These are phyloP conservation scores for Pyrus hybrid DNA, from an alignment of 331 rosid genomes.

Conservation along the genomic window DNA sequence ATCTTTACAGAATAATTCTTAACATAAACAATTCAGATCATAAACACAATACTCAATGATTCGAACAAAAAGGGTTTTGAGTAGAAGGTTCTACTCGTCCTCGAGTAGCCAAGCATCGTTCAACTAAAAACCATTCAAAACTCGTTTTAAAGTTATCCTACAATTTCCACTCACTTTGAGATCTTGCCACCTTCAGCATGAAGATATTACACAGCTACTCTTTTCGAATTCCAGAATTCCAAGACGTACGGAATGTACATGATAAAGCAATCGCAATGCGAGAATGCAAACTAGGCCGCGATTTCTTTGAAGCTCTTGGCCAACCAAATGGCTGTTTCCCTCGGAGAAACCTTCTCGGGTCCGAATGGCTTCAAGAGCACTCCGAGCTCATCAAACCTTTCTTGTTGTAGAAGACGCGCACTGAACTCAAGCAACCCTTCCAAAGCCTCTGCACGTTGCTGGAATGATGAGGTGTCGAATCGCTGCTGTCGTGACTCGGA, in stretches of 20 bases:
- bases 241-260: neutral
- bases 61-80: too few relatives aligned
- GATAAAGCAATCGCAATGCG: neutral
- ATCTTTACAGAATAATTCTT: too few relatives aligned
- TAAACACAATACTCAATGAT: too few relatives aligned
- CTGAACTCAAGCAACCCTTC: constrained; percentile 44
- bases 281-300: neutral
- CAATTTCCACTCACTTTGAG: neutral
- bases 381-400: constrained; percentile 36
- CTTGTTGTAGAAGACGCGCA: constrained; percentile 32
- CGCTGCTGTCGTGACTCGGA: constrained; percentile 23
- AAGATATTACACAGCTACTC: constrained; percentile 1
- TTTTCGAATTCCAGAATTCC: neutral
- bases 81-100: too few relatives aligned
- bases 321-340: constrained; percentile 46
- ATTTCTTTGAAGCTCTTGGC: constrained; percentile 38
- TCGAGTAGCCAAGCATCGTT: too few relatives aligned
- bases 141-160: neutral
- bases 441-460: constrained; percentile 43
- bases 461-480: constrained; percentile 41
- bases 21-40: too few relatives aligned
- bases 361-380: constrained; percentile 41
- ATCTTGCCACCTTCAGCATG: constrained; percentile 11
- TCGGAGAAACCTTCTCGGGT: constrained; percentile 35
- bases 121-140: neutral